phyloP scores from a whole-genome alignment of 371 early-diverging fungal species.

The Mortierella sp. region DNA sequence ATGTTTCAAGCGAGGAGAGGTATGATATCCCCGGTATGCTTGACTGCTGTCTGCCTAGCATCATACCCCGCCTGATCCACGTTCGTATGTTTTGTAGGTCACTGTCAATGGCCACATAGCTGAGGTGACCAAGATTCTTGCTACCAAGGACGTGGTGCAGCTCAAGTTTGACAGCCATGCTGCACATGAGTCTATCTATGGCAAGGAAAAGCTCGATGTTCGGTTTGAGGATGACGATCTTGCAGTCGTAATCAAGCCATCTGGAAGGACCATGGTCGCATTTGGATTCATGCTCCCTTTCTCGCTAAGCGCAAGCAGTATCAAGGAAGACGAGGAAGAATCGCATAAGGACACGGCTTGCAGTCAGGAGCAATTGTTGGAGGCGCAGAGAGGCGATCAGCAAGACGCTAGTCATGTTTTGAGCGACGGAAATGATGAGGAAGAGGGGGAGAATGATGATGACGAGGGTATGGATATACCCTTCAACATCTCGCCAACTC shows the following conservation, averaged over 20 bases:
- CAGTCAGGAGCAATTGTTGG: too few relatives aligned
- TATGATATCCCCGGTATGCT: not conserved
- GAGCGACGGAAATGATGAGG: conserved; percentile 33
- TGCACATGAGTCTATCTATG: conserved; percentile 54
- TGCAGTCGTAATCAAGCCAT: conserved; percentile 66
- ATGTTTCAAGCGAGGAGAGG: conserved; percentile 51
- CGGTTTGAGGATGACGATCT: conserved; percentile 61
- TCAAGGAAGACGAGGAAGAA: not conserved
- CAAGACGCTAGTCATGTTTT: not conserved
- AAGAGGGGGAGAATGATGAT: conserved; percentile 30
- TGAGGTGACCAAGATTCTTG: conserved; percentile 60
- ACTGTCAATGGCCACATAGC: conserved; percentile 58
- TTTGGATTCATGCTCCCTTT: conserved; percentile 36
- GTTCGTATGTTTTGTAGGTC: conserved; percentile 41
- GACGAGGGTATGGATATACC: conserved; percentile 51
- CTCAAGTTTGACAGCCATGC: conserved; percentile 56
- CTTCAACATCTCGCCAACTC: conserved; percentile 36
- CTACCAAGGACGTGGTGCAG: conserved; percentile 57
- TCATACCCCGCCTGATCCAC: too few relatives aligned
- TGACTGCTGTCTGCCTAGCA: too few relatives aligned
- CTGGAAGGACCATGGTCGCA: conserved; percentile 60
- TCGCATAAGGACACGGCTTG: too few relatives aligned
- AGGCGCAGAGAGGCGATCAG: not conserved
- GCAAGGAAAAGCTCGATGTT: conserved; percentile 54
- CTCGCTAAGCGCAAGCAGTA: conserved; percentile 13